Evolutionary conservation across 805 yeast genomes (phyloP), one percentile per base, ranked within the genome.

Genomic region (Zygosaccharomyces lentus): DNA sequence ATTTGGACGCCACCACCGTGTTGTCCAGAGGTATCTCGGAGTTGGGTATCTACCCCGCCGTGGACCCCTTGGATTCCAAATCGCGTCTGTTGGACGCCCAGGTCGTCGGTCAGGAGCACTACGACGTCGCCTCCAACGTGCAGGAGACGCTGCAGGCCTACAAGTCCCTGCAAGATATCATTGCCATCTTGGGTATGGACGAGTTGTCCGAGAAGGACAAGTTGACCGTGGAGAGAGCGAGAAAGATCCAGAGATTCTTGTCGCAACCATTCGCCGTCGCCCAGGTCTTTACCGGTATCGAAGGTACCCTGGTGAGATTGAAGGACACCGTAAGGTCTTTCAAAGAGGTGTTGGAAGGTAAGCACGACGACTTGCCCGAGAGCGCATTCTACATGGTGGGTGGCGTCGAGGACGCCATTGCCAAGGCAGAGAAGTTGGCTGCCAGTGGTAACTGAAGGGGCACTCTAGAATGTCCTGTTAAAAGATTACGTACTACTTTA

Each of bases 111-210:
- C 86, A 88, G 76, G 99, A 93, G 80, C 99, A 93, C 80, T 93
- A 93, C 78, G 85, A 84, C 63, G 88, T 85, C 72, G 99, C 99
- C 57, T 78, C 95, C 63, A 69, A 75, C 66, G 99, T 93, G 62
- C 99, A 93, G 81, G 93, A 90, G 80, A 93, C 99, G 65, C 81
- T 93, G 74, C 99, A 93, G 81, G 96, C 98, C 65, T 93, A 93
- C 86, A 93, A 93, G 82, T 93, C 99, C 64, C 82, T 93, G 73
- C 99, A 93, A 81, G 99, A 93, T 84, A 93, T 93, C 76, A 93
- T 93, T 84, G 99, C 99, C 75, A 93, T 93, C 82, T 86, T 93
- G 75, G 99, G 99, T 90, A 93, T 93, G 99, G 99, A 93, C 77
- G 99, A 93, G 82, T 84, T 93, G 79, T 89, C 97, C 61, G 99